Evolutionary conservation across 164 flowering plant species (phyloP).

Genomic region (Vitis labrusca): DNA sequence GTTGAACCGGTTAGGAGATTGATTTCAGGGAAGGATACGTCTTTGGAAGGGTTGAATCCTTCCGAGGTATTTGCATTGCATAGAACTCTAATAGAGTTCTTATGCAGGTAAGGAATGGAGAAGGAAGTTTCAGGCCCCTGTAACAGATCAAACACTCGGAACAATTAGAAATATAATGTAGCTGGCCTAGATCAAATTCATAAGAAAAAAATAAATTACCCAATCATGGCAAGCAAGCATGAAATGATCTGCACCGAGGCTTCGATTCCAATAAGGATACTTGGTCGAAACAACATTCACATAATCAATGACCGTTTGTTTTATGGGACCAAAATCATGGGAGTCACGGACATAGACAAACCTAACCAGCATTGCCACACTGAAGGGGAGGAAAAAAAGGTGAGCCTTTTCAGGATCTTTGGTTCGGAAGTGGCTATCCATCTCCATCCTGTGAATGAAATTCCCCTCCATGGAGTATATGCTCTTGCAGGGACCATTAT

Average conservation of each 20-base stretch:
- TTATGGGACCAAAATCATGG: constrained; percentile 47
- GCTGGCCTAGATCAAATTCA: neutral
- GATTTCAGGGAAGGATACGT: constrained; percentile 68
- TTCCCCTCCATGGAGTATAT: constrained; percentile 64
- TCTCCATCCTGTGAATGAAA: constrained; percentile 52
- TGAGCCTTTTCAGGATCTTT: constrained; percentile 52
- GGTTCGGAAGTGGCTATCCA: constrained; percentile 40
- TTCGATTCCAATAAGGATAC: constrained; percentile 70
- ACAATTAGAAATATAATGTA: neutral
- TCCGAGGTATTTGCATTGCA: constrained; percentile 78
- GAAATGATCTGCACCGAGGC: constrained; percentile 71
- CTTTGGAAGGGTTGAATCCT: constrained; percentile 53
- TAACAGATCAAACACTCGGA: neutral
- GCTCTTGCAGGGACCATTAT: constrained; percentile 67
- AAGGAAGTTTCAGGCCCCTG: constrained; percentile 64
- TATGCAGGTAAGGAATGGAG: constrained; percentile 38
- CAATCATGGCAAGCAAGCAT: constrained; percentile 81
- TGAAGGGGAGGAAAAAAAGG: constrained; percentile 60
- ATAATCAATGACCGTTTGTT: constrained; percentile 47
- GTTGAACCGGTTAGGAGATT: constrained; percentile 43
- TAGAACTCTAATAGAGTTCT: constrained; percentile 57
- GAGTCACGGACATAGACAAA: constrained; percentile 46
- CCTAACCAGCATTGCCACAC: constrained; percentile 49
- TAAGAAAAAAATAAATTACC: constrained; percentile 29
- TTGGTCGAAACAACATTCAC: constrained; percentile 36